Evolutionary conservation across 2,329 filamentous ascomycete genomes (phyloP).

Genomic region (Sporothrix euskadiensis): DNA sequence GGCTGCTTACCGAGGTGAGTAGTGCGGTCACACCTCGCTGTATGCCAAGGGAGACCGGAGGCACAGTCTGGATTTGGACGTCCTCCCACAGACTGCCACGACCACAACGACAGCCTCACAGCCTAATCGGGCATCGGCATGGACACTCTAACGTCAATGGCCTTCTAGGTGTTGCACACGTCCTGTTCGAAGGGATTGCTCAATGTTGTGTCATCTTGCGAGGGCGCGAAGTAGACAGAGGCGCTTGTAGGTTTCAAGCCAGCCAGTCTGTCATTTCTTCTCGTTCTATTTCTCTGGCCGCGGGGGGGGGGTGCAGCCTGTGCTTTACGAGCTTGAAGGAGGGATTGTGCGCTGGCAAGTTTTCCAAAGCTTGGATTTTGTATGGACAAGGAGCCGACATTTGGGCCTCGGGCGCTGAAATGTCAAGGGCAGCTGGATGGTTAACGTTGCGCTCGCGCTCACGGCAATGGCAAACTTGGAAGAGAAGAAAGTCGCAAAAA

Average conservation of each 20-base stretch:
- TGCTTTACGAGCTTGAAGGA: neutral
- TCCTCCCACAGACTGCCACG: neutral
- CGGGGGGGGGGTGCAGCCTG: neutral
- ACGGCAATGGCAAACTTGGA: neutral
- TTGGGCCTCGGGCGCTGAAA: neutral
- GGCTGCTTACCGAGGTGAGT: slow-evolving; percentile 23
- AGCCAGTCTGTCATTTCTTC: neutral
- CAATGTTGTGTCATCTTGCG: neutral
- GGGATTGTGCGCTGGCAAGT: neutral
- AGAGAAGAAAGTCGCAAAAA: neutral
- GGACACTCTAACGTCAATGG: neutral
- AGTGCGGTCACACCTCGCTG: neutral
- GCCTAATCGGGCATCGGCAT: neutral
- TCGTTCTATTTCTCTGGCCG: neutral
- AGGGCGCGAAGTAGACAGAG: neutral
- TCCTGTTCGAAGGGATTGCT: neutral
- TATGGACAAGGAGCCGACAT: neutral
- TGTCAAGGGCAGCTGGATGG: neutral
- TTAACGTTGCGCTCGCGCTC: neutral
- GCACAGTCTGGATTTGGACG: neutral
- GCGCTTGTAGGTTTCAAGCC: slow-evolving; percentile 4
- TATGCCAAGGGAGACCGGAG: neutral
- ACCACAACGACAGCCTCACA: neutral
- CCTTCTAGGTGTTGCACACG: neutral
- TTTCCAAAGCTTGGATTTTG: neutral